Conservation (phyloP, 108 stramenopile species). For the Nannochloropsis oceanica region DNA sequence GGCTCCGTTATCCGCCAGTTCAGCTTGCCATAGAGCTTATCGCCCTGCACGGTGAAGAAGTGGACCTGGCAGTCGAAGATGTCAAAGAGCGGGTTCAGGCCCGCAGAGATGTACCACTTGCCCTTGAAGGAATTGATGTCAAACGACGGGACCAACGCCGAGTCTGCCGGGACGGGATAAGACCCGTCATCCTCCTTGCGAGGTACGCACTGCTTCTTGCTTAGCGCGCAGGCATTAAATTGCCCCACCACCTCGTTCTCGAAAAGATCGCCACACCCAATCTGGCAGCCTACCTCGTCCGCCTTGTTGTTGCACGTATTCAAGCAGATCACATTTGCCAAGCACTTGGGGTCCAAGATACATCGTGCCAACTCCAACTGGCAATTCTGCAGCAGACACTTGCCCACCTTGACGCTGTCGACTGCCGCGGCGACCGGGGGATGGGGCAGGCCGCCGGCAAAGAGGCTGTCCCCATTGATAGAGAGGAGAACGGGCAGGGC, state of each 20-base stretch:
- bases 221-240: constrained; percentile 89
- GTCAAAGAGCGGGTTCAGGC: constrained; percentile 80
- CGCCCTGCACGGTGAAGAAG: constrained; percentile 76
- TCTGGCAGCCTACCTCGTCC: constrained; percentile 80
- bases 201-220: constrained; percentile 72
- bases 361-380: constrained; percentile 50
- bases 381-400: constrained; percentile 19
- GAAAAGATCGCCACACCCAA: constrained; percentile 82
- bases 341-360: constrained; percentile 70
- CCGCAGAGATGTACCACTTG: constrained; percentile 78
- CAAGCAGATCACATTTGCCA: constrained; percentile 85
- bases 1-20: constrained; percentile 85
- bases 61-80: constrained; percentile 92
- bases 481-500: not conserved
- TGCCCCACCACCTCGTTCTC: constrained; percentile 86
- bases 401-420: constrained; percentile 12
- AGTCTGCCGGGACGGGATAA: constrained; percentile 59
- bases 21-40: constrained; percentile 67
- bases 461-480: not conserved
- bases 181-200: constrained; percentile 70
- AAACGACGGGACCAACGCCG: constrained; percentile 51
- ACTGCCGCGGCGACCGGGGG: constrained; percentile 1
- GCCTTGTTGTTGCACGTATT: constrained; percentile 54
- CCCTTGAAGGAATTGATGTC: constrained; percentile 72
- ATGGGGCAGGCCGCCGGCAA: not conserved